A percentile compares a stretch with the other conserved stretches of the same genome.
phyloP scores from a whole-genome alignment of 2,329 filamentous ascomycete genomes.

The Aureobasidium leucospermi region DNA sequence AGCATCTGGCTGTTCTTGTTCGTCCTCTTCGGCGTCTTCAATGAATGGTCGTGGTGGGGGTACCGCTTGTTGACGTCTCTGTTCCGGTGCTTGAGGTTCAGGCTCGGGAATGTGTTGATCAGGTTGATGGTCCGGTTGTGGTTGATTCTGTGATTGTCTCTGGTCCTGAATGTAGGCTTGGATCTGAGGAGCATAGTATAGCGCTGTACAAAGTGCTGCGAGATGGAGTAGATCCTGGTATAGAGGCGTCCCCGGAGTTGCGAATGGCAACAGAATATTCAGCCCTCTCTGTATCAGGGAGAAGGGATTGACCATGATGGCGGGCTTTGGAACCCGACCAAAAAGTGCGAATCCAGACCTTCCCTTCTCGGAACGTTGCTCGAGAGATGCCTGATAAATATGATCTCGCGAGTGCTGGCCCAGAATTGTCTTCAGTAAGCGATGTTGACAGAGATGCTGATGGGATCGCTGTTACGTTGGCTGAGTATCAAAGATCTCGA shows the following conservation, averaged over 20 bases:
- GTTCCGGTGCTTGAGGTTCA: neutral
- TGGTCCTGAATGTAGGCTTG: constrained; percentile 29
- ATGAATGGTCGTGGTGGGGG: neutral
- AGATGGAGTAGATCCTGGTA: constrained; percentile 42
- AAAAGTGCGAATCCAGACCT: neutral
- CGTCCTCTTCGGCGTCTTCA: constrained; percentile 14
- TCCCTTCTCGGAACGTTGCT: no score
- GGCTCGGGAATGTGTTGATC: neutral
- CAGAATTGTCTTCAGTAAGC: no score
- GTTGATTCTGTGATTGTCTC: neutral
- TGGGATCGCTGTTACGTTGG: no score
- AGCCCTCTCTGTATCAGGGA: constrained; percentile 18
- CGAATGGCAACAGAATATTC: constrained; percentile 42
- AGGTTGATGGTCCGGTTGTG: constrained; percentile 9
- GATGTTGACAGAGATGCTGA: no score
- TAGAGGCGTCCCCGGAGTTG: constrained; percentile 39
- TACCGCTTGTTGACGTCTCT: neutral
- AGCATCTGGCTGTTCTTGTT: constrained; percentile 7
- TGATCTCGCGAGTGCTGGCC: no score
- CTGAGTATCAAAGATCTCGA: no score
- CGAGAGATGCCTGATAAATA: no score
- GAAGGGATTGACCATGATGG: neutral
- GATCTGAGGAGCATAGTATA: constrained; percentile 42
- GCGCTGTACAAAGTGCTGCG: constrained; percentile 33
- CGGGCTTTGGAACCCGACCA: neutral